These are phyloP conservation scores for Fraxinus pennsylvanica DNA, from an alignment of 257 asterid genomes.

Conservation along the genomic window DNA sequence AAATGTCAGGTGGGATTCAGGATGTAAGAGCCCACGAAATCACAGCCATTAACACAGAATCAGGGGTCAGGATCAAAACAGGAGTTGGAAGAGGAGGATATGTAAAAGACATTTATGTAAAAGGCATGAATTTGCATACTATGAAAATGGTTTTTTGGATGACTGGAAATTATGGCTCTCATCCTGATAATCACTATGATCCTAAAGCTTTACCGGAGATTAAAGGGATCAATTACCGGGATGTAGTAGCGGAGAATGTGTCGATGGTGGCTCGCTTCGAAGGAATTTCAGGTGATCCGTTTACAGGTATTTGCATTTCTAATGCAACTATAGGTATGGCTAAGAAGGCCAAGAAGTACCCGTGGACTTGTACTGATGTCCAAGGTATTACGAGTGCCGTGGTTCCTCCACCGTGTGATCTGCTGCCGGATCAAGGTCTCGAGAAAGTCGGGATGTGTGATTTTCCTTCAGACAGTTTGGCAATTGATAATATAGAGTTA, in stretches of 20 bases:
- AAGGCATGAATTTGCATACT: conserved; percentile 71
- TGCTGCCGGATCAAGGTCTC: conserved; percentile 53
- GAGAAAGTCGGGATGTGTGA: conserved; percentile 48
- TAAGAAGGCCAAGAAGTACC: conserved; percentile 63
- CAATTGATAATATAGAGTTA: conserved; percentile 52
- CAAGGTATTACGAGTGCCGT: conserved; percentile 62
- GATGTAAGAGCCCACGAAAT: conserved; percentile 76
- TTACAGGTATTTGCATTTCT: conserved; percentile 74
- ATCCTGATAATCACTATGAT: conserved; percentile 67
- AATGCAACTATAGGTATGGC: conserved; percentile 76
- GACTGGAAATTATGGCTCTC: conserved; percentile 90
- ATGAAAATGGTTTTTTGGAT: conserved; percentile 96
- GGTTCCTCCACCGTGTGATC: conserved; percentile 58
- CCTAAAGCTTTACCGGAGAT: conserved; percentile 72
- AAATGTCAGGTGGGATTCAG: conserved; percentile 89
- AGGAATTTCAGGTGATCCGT: conserved; percentile 80
- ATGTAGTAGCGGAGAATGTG: conserved; percentile 76
- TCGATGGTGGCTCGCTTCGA: conserved; percentile 72
- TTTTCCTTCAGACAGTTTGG: conserved; percentile 55
- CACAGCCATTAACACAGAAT: conserved; percentile 72
- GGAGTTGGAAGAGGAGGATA: conserved; percentile 75
- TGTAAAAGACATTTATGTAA: conserved; percentile 65
- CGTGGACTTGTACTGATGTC: conserved; percentile 67
- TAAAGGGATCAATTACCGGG: conserved; percentile 66
- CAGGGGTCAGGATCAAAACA: conserved; percentile 77